Percentiles rank a stretch among this genome's conserved stretches.
phyloP scores from a whole-genome alignment of 306 rosid species.

The Acacia confusa region DNA sequence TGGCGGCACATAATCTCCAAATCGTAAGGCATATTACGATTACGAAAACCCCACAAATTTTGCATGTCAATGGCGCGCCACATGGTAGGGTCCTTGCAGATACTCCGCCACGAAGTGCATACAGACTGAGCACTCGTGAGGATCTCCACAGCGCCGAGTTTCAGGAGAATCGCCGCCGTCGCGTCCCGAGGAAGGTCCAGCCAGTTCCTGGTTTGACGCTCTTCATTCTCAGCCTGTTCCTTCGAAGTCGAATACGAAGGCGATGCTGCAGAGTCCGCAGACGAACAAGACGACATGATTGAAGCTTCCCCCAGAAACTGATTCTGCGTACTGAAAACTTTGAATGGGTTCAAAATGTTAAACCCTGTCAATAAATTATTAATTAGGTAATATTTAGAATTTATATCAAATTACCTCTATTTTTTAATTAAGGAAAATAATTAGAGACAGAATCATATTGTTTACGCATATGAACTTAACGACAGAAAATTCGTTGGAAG shows the following conservation, averaged over 20 bases:
- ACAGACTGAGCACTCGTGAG: conserved; percentile 43
- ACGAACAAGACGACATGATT: background rate
- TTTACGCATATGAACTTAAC: no score
- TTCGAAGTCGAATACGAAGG: background rate
- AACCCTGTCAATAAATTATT: no score
- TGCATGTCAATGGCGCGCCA: conserved; percentile 60
- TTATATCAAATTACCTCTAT: no score
- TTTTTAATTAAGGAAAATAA: no score
- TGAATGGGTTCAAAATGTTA: background rate
- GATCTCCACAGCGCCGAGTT: conserved; percentile 47
- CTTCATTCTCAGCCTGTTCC: background rate
- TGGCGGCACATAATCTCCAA: conserved; percentile 44
- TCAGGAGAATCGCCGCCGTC: conserved; percentile 41
- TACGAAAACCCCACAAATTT: background rate
- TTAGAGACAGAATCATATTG: no score
- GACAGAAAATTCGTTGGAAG: no score
- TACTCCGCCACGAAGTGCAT: conserved; percentile 55
- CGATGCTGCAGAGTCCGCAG: background rate
- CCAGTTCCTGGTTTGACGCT: conserved; percentile 42
- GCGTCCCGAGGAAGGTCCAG: conserved; percentile 57
- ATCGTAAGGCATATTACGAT: background rate
- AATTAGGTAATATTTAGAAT: no score
- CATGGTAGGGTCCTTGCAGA: conserved; percentile 55
- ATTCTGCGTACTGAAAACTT: background rate
- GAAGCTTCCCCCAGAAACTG: background rate